phyloP scores from a whole-genome alignment of 164 flowering plant species.

The Taxillus chinensis region DNA sequence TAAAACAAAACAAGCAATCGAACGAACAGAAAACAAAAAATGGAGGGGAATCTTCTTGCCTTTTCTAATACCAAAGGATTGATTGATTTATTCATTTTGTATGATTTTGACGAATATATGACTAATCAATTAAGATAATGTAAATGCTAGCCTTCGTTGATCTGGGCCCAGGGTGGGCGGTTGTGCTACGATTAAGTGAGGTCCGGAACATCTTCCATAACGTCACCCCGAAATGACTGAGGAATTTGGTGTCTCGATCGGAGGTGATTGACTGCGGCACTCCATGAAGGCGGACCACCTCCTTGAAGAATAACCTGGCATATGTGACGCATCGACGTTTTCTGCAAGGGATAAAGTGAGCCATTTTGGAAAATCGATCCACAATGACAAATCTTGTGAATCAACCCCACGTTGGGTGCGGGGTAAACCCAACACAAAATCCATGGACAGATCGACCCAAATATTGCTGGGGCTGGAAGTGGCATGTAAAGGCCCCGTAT shows the following conservation, averaged over 20 bases:
- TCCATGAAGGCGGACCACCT: constrained; percentile 2
- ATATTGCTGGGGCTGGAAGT: background rate
- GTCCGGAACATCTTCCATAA: constrained; percentile 2
- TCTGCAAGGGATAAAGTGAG: constrained; percentile 7
- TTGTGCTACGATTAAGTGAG: background rate
- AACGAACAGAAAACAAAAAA: too few relatives aligned
- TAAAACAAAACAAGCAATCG: too few relatives aligned
- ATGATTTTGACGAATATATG: too few relatives aligned
- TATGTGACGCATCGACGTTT: constrained; percentile 1
- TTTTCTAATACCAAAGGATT: too few relatives aligned
- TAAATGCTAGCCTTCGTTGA: too few relatives aligned
- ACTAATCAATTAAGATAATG: too few relatives aligned
- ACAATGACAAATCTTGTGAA: constrained; percentile 4
- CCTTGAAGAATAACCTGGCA: constrained; percentile 1
- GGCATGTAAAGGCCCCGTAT: constrained; percentile 2
- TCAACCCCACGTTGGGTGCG: background rate
- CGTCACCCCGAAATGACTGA: constrained; percentile 5
- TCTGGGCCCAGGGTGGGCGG: constrained; percentile 3
- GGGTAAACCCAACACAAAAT: constrained; percentile 1
- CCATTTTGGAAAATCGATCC: constrained; percentile 7
- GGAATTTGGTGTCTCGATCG: constrained; percentile 5
- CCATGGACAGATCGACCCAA: constrained; percentile 8
- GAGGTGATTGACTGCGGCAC: constrained; percentile 4
- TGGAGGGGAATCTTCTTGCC: too few relatives aligned
- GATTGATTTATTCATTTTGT: too few relatives aligned